Percentiles rank a stretch among this genome's conserved stretches.
phyloP scores from a whole-genome alignment of 108 stramenopile genomes.

The Nitzschia putrida region DNA sequence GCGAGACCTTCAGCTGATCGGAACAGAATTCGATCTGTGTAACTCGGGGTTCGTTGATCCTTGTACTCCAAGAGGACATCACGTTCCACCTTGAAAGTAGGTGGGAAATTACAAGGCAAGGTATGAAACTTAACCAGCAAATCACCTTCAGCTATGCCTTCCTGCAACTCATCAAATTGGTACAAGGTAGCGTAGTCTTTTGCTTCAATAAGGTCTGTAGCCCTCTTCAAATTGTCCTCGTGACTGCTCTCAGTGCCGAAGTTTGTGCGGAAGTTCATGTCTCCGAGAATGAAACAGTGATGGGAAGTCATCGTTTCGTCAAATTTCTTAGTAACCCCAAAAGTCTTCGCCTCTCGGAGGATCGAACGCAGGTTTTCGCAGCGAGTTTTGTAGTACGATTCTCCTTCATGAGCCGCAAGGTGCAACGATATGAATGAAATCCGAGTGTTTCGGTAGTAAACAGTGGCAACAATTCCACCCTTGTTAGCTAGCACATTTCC shows the following conservation, averaged over 20 bases:
- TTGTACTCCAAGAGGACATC: slow-evolving; percentile 52
- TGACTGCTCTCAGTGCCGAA: slow-evolving; percentile 31
- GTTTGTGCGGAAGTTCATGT: slow-evolving; percentile 53
- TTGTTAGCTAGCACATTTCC: slow-evolving; percentile 49
- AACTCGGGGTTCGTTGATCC: slow-evolving; percentile 60
- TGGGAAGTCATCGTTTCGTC: slow-evolving; percentile 52
- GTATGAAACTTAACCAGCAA: slow-evolving; percentile 44
- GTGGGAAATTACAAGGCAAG: slow-evolving; percentile 59
- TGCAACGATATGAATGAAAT: slow-evolving; percentile 47
- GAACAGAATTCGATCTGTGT: slow-evolving; percentile 73
- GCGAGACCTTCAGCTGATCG: slow-evolving; percentile 49
- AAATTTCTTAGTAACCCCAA: slow-evolving; percentile 30
- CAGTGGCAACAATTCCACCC: slow-evolving; percentile 51
- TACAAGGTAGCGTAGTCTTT: slow-evolving; percentile 39
- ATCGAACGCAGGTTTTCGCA: slow-evolving; percentile 34
- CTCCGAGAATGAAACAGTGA: slow-evolving; percentile 54
- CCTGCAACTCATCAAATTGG: slow-evolving; percentile 40
- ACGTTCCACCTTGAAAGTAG: slow-evolving; percentile 70
- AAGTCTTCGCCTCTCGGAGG: slow-evolving; percentile 31
- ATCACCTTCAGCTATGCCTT: slow-evolving; percentile 39
- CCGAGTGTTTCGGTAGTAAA: slow-evolving; percentile 33
- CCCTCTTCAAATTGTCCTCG: slow-evolving; percentile 37
- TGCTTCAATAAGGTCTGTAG: slow-evolving; percentile 23
- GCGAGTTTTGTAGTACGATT: slow-evolving; percentile 32
- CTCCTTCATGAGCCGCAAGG: slow-evolving; percentile 53